Conservation (phyloP, 1,284 basidiomycete genomes). For the Cutaneotrichosporon sp. region DNA sequence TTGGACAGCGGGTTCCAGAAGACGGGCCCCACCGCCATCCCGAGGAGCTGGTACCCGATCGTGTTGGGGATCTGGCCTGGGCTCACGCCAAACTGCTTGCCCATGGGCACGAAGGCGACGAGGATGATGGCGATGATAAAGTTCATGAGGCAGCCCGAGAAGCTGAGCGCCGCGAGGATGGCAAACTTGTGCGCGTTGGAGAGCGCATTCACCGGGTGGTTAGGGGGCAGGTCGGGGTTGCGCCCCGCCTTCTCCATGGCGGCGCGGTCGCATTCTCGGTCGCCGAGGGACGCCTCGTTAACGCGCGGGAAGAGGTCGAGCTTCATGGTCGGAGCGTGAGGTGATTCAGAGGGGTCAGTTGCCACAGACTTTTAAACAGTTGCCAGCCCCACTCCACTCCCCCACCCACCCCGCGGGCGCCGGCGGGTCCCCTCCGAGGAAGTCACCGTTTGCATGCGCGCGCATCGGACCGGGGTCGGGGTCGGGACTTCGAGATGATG, state of each 20-base stretch:
- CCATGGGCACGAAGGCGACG: conserved; percentile 20
- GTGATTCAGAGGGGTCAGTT: too few relatives aligned
- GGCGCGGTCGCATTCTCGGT: neutral
- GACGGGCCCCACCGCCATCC: conserved; percentile 49
- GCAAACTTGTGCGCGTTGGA: conserved; percentile 38
- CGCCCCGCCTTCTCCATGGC: conserved; percentile 1
- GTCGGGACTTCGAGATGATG: too few relatives aligned
- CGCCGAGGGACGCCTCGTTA: too few relatives aligned
- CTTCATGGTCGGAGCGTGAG: neutral
- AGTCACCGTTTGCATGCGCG: too few relatives aligned
- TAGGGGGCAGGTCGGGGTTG: conserved; percentile 19
- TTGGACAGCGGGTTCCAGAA: conserved; percentile 40
- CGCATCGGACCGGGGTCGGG: too few relatives aligned
- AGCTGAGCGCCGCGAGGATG: conserved; percentile 39
- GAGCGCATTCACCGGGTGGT: conserved; percentile 32
- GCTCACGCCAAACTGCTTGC: conserved; percentile 15
- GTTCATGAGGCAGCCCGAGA: conserved; percentile 42
- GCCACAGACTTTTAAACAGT: too few relatives aligned
- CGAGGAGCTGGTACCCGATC: conserved; percentile 51
- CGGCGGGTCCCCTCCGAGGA: too few relatives aligned
- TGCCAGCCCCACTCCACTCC: too few relatives aligned
- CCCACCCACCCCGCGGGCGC: too few relatives aligned
- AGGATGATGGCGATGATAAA: conserved; percentile 31
- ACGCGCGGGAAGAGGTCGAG: neutral
- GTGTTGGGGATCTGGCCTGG: conserved; percentile 44